Base-by-base conservation (phyloP, 495 filamentous ascomycete species). In the Penicillium waksmanii region DNA sequence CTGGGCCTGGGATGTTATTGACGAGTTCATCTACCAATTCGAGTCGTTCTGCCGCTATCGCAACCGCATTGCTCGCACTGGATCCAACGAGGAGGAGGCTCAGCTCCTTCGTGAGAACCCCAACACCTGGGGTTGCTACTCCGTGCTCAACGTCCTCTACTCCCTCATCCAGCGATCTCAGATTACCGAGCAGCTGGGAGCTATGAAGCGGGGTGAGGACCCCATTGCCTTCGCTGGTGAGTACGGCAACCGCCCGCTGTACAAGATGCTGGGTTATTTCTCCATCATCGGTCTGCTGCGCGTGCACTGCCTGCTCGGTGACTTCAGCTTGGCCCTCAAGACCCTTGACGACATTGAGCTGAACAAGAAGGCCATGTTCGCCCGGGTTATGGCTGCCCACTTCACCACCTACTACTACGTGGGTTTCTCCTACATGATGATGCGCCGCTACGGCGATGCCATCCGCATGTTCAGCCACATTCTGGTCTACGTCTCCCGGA, bases 381-480 rank as follows among this genome's bases (percentile, higher is more conserved):
- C 95, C 61, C 90, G 96, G 52, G 96, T 98, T 68, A 98, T 98
- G 95, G 96, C 95, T 51, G 95, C 95, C 55, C 96, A 98, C 80
- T 98, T 98, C 82, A 97, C 94, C 51, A 98, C 95, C 59, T 98
- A 98, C 85, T 98, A 98, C 87, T 98, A 98, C 73, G 94, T 98
- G 63, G 95, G 95, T 56, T 98, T 98, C 87, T 96, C 91, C 66
- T 98, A 98, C 86, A 98, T 98, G 95, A 98, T 98, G 95, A 93
- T 97, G 91, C 92, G 94, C 75, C 90, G 95, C 71, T 98, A 98
- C 71, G 92, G 91, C 77, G 95, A 98, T 73, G 95, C 95, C 74
- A 97, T 98, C 78, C 92, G 94, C 82, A 94, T 96, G 88, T 98
- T 98, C 87, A 93, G 89, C 82, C 95, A 98, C 83, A 98, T 98